These are phyloP conservation scores for Diaporthe batatas DNA, from an alignment of 2,329 filamentous ascomycete species.

Conservation along the genomic window DNA sequence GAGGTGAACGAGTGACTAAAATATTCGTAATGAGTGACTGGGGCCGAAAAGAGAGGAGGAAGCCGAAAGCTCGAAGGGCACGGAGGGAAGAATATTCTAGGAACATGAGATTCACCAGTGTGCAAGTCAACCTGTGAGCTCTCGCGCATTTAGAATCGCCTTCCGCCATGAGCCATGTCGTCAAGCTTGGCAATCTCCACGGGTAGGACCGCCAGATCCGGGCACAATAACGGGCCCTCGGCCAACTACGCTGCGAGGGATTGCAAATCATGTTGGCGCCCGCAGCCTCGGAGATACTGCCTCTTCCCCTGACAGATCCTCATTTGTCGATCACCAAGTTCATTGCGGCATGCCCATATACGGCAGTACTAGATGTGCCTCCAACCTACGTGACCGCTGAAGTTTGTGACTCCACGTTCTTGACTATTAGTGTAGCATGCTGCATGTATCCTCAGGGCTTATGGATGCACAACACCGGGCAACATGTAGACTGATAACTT, in stretches of 20 bases:
- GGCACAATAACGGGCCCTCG: neutral
- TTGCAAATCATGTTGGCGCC: conserved; percentile 10
- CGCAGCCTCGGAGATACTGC: neutral
- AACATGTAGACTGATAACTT: neutral
- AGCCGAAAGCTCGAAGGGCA: neutral
- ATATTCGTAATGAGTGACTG: conserved; percentile 7
- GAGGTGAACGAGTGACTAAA: conserved; percentile 2
- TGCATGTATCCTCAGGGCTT: neutral
- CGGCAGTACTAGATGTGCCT: neutral
- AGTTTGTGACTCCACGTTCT: conserved; percentile 1
- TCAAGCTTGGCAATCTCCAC: neutral
- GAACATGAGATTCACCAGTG: neutral
- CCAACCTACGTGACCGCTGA: neutral
- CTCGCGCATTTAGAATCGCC: conserved; percentile 17
- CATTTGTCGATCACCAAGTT: conserved; percentile 10
- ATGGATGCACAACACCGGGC: neutral
- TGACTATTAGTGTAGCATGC: neutral
- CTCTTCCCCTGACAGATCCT: conserved; percentile 10
- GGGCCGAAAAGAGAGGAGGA: neutral
- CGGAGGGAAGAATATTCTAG: neutral
- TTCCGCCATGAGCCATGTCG: neutral
- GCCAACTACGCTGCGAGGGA: neutral
- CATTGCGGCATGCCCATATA: neutral
- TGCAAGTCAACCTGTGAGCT: neutral
- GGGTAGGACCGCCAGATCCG: neutral